Evolutionary conservation across 176 grass and related monocot species (phyloP), one percentile per base, ranked within the genome.

Genomic region (Avena eriantha): DNA sequence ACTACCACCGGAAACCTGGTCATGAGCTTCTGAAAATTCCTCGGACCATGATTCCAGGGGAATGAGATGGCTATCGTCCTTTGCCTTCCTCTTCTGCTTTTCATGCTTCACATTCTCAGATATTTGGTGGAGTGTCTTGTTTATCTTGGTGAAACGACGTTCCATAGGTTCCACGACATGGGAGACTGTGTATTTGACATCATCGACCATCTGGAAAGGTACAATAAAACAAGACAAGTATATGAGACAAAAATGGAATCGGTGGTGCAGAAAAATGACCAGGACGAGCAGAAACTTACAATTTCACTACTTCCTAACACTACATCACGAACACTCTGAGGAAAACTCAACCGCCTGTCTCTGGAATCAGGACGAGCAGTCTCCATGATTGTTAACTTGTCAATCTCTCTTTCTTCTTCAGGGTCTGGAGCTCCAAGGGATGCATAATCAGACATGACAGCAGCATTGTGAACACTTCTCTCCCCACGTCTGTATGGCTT

Each of bases 361-460:
- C 77, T 91, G 22, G 85, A 84, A 84, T 77, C 92, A 80, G 90
- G 88, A 66, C 81, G 88, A 86, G 79, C 31, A 26, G 85, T 60
- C 59, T 83, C 81, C 84, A 91, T 89, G 59, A 91, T 83, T 76
- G 97, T 85, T 86, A 94, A 84, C 23, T 85, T 96, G 46, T 88
- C 89, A 66, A 92, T 80, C 77, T 95, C 97, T 60, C 72, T 85
- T 64, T 91, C 87, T 85, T 99, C 97, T 91, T 99, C 97, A 85
- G 97, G 97, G 80, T 99, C 97, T 85, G 94, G 85, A 73, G 92
- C 84, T 31, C 90, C 97, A 58, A 99, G 67, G 53, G 97, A 91
- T 24, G 94, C 97, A 88, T 99, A 99, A 93, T 99, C 92, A 85
- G 90, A 92, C 94, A 99, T 94, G 69, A 99, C 94, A 89, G 94